A percentile compares a stretch with the other conserved stretches of the same genome.
phyloP scores from a whole-genome alignment of 78 protist genomes.

The Acrasis kona region DNA sequence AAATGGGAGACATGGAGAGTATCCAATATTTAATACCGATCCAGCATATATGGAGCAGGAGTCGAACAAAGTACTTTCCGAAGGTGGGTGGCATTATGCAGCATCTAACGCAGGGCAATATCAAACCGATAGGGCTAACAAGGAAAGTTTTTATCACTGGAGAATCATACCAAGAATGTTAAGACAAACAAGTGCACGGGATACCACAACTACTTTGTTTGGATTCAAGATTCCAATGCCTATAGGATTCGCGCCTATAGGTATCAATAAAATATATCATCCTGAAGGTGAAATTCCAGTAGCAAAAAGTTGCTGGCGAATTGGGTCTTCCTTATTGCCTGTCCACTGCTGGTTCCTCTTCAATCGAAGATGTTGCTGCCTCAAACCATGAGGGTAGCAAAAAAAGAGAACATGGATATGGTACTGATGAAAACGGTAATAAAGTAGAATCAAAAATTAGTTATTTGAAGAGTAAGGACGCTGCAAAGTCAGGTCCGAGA shows the following conservation, averaged over 20 bases:
- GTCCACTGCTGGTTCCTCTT: slow-evolving; percentile 20
- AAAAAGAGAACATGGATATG: slow-evolving; percentile 33
- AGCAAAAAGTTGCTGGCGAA: background rate
- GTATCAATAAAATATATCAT: slow-evolving; percentile 19
- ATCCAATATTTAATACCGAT: too few species aligned
- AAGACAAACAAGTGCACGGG: too few species aligned
- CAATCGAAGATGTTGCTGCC: slow-evolving; percentile 51
- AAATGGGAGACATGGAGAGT: too few species aligned
- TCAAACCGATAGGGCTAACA: too few species aligned
- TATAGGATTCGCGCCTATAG: slow-evolving; percentile 16
- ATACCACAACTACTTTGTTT: slow-evolving; percentile 14
- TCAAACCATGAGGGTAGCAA: slow-evolving; percentile 62
- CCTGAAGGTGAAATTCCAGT: slow-evolving; percentile 17
- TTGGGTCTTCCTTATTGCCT: slow-evolving; percentile 35
- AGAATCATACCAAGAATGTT: too few species aligned
- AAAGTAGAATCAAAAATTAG: slow-evolving; percentile 32
- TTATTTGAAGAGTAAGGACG: slow-evolving; percentile 43
- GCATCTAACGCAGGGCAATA: too few species aligned
- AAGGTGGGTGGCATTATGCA: too few species aligned
- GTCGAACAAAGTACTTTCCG: too few species aligned
- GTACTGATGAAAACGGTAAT: slow-evolving; percentile 30
- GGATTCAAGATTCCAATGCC: slow-evolving; percentile 17
- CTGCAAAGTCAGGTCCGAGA: slow-evolving; percentile 64
- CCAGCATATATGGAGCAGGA: too few species aligned
- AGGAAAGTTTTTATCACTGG: too few species aligned